phyloP scores from a whole-genome alignment of 345 rosid species.

The Acer negundo region DNA sequence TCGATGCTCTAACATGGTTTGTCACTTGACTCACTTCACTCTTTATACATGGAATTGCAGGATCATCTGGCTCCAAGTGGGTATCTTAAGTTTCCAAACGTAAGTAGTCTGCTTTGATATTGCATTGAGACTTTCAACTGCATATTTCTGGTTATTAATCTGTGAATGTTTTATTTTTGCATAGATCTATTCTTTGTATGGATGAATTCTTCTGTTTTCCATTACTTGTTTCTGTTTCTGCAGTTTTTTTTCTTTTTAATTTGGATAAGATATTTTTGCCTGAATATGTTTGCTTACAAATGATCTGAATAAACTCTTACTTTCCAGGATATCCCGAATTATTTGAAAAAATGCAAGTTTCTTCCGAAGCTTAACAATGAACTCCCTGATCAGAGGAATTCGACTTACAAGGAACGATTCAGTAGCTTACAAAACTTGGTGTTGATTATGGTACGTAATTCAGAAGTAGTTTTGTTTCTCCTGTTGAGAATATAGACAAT shows the following conservation, averaged over 20 bases:
- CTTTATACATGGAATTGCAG: slow-evolving; percentile 39
- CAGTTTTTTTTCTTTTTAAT: not conserved
- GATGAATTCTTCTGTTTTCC: not conserved
- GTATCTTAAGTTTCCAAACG: slow-evolving; percentile 73
- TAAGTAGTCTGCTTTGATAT: slow-evolving; percentile 33
- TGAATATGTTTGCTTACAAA: not conserved
- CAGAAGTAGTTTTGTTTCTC: not conserved
- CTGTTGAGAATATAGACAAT: not conserved
- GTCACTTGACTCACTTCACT: not conserved
- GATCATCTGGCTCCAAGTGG: slow-evolving; percentile 85
- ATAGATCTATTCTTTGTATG: not conserved
- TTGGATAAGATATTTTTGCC: not conserved
- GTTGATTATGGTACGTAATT: slow-evolving; percentile 72
- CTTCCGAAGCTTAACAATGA: slow-evolving; percentile 89
- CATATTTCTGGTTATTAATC: not conserved
- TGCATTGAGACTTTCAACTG: not conserved
- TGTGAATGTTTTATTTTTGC: not conserved
- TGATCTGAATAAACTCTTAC: not conserved
- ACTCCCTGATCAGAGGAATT: slow-evolving; percentile 59
- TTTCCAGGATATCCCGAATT: slow-evolving; percentile 48
- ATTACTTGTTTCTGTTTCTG: not conserved
- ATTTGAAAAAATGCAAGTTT: slow-evolving; percentile 66
- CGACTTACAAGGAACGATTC: slow-evolving; percentile 69
- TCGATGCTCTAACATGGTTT: slow-evolving; percentile 10
- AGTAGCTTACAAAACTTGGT: slow-evolving; percentile 75